Percentiles rank a stretch among this genome's conserved stretches.
Conservation (phyloP, 2,329 filamentous ascomycete genomes). For the Colletotrichum sansevieriae region DNA sequence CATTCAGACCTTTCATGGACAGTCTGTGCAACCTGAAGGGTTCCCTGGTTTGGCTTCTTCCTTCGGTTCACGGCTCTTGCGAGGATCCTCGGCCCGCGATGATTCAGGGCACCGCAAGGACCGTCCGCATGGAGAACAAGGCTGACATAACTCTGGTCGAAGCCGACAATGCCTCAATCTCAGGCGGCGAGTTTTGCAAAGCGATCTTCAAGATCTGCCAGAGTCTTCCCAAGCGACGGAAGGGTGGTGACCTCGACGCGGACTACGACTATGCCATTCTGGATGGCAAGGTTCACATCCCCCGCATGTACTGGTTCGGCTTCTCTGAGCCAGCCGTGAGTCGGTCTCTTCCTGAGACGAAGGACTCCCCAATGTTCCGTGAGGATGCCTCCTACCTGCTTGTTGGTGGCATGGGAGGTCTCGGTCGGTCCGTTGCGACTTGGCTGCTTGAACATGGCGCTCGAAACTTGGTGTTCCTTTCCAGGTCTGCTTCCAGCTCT, state of each 20-base stretch:
- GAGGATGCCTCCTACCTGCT: conserved; percentile 46
- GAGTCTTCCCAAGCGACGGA: conserved; percentile 19
- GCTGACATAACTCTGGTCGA: conserved; percentile 43
- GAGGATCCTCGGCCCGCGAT: conserved; percentile 47
- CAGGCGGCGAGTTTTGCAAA: neutral
- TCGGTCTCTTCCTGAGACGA: conserved; percentile 46
- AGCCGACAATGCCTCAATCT: conserved; percentile 1
- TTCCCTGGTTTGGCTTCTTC: conserved; percentile 50
- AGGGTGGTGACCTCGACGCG: conserved; percentile 40
- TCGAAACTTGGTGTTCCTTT: conserved; percentile 46
- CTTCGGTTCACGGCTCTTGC: conserved; percentile 45
- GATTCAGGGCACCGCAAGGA: conserved; percentile 48
- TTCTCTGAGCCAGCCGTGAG: conserved; percentile 28
- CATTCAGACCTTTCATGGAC: conserved; percentile 31
- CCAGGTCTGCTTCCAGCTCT: conserved; percentile 42
- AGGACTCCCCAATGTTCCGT: conserved; percentile 35
- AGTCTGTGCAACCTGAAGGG: conserved; percentile 24
- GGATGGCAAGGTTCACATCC: conserved; percentile 46
- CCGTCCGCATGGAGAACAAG: conserved; percentile 47
- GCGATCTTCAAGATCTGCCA: conserved; percentile 23
- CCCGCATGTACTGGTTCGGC: conserved; percentile 41
- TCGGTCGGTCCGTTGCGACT: conserved; percentile 47
- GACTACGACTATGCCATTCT: conserved; percentile 51
- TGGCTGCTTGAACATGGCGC: conserved; percentile 51
- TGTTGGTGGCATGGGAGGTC: conserved; percentile 50